These are phyloP conservation scores for Apophysomyces variabilis DNA, from an alignment of 371 early-diverging fungal genomes.

Conservation along the genomic window DNA sequence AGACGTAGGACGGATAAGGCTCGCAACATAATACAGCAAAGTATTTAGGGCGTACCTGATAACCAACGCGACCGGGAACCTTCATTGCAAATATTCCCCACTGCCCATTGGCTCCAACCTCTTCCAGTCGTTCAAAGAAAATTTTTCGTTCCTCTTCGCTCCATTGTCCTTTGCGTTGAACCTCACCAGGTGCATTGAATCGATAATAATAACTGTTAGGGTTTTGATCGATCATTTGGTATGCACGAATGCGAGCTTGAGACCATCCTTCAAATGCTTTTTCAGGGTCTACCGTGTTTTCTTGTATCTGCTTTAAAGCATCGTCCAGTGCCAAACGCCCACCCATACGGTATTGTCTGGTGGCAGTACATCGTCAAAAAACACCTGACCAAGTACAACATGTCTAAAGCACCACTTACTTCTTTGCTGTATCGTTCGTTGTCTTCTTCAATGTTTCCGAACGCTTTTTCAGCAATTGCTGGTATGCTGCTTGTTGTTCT, in stretches of 20 bases:
- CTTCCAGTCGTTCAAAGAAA: slow-evolving; percentile 78
- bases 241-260: slow-evolving; percentile 86
- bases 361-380: no score
- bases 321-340: slow-evolving; percentile 84
- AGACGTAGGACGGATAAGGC: not conserved
- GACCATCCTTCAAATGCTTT: slow-evolving; percentile 91
- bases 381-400: no score
- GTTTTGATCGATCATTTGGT: slow-evolving; percentile 82
- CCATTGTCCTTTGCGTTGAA: slow-evolving; percentile 89
- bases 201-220: slow-evolving; percentile 96
- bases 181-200: slow-evolving; percentile 96
- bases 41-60: slow-evolving; percentile 63
- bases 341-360: slow-evolving; percentile 73
- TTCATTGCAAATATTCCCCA: slow-evolving; percentile 95
- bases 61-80: slow-evolving; percentile 93
- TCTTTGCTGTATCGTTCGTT: slow-evolving; percentile 75
- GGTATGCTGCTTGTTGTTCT: slow-evolving; percentile 81
- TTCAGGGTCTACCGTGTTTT: slow-evolving; percentile 61
- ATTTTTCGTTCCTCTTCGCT: slow-evolving; percentile 76
- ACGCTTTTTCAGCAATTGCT: slow-evolving; percentile 81
- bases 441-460: slow-evolving; percentile 79
- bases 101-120: slow-evolving; percentile 90
- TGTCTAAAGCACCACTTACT: slow-evolving; percentile 44
- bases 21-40: not conserved
- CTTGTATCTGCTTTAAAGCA: slow-evolving; percentile 82